Percentiles rank a stretch among this genome's conserved stretches.
Conservation (phyloP, 257 asterid genomes). For the Avicennia marina region DNA sequence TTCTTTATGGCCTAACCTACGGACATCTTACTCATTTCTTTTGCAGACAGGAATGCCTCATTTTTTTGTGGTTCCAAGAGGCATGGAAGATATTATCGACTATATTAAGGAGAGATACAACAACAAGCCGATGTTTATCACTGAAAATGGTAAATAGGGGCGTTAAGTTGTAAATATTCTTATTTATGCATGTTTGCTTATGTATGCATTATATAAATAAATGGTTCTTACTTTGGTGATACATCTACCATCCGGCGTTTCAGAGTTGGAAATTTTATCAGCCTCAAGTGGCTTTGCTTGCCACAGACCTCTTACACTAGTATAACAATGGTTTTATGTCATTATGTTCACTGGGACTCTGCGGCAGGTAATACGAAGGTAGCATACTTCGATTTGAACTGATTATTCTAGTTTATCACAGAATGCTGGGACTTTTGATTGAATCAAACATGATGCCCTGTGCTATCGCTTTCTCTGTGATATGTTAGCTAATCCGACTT, state of each 20-base stretch:
- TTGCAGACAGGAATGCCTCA: constrained; percentile 48
- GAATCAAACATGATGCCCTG: neutral
- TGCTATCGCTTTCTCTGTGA: neutral
- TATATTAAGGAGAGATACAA: constrained; percentile 56
- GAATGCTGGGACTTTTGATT: neutral
- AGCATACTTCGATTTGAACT: neutral
- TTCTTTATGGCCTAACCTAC: no score
- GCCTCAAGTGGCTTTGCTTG: neutral
- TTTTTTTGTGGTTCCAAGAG: constrained; percentile 56
- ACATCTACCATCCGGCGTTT: neutral
- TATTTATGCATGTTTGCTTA: no score
- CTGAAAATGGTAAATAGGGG: constrained; percentile 57
- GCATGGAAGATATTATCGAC: constrained; percentile 50
- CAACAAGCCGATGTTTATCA: constrained; percentile 60
- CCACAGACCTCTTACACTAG: no score
- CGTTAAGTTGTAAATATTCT: neutral
- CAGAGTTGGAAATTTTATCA: neutral
- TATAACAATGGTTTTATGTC: no score
- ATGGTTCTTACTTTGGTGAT: neutral
- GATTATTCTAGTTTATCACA: neutral
- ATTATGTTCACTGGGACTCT: no score
- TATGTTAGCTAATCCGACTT: constrained; percentile 1
- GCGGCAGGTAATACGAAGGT: neutral
- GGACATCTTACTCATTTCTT: neutral
- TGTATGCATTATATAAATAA: neutral